Percentiles rank a stretch among this genome's conserved stretches.
Conservation (phyloP, 345 rosid species). For the Psidium friedrichsthalianum region DNA sequence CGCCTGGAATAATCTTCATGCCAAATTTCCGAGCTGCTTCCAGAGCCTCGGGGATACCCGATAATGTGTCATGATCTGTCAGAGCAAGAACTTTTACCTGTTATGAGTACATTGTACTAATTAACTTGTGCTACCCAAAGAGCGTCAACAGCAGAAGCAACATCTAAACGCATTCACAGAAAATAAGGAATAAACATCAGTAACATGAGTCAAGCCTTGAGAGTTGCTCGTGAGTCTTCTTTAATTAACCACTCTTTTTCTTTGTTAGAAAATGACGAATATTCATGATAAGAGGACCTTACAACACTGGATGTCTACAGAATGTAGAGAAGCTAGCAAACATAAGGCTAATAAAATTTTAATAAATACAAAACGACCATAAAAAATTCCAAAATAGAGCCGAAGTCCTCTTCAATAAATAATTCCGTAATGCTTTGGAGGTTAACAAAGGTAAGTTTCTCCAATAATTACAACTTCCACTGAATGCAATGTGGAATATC, state of each 20-base stretch:
- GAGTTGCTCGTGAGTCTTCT: neutral
- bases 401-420: neutral
- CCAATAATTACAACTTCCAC: neutral
- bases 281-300: neutral
- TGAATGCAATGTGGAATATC: neutral
- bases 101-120: slow-evolving; percentile 22
- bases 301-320: neutral
- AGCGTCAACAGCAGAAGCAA: neutral
- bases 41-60: slow-evolving; percentile 81
- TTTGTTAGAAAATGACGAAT: neutral
- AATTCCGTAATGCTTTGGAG: neutral
- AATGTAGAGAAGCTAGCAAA: neutral
- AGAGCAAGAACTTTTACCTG: slow-evolving; percentile 96
- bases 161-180: neutral
- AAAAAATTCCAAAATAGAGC: neutral
- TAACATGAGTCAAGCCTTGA: neutral
- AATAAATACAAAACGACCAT: neutral
- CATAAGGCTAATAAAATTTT: neutral
- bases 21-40: slow-evolving; percentile 71
- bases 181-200: neutral
- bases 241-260: neutral
- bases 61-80: slow-evolving; percentile 91
- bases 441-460: neutral
- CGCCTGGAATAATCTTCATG: slow-evolving; percentile 85
- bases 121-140: slow-evolving; percentile 7